These are phyloP conservation scores for Camellia granthamiana DNA, from an alignment of 148 eudicot species.

Conservation along the genomic window DNA sequence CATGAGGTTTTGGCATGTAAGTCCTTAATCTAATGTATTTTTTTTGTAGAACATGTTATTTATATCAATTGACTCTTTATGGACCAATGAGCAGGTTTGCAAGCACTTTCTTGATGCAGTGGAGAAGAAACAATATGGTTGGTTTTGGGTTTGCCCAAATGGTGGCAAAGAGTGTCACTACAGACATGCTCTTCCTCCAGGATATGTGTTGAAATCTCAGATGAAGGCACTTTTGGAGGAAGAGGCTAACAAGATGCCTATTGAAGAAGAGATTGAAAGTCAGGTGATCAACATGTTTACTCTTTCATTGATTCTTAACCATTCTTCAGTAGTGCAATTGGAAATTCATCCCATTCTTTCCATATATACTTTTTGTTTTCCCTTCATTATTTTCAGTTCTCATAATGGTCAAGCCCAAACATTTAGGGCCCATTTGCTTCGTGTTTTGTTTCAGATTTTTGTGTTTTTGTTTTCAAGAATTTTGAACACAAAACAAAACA, in stretches of 20 bases:
- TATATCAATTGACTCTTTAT: not conserved
- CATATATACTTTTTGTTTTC: not conserved
- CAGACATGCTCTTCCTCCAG: constrained; percentile 79
- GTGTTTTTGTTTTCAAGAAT: not conserved
- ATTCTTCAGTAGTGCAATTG: not conserved
- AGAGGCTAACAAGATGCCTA: constrained; percentile 66
- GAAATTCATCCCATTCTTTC: not conserved
- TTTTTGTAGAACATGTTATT: not conserved
- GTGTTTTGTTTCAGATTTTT: too few species aligned
- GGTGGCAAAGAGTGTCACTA: constrained; percentile 88
- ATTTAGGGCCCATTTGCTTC: not conserved
- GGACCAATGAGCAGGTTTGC: constrained; percentile 59
- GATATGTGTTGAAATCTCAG: constrained; percentile 87
- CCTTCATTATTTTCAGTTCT: not conserved
- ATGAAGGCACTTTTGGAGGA: constrained; percentile 96
- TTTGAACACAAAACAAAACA: not conserved
- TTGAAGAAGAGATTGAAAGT: constrained; percentile 86
- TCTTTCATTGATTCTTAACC: not conserved
- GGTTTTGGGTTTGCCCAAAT: constrained; percentile 95
- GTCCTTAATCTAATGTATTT: not conserved
- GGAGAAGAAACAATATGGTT: constrained; percentile 39
- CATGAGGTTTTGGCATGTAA: not conserved
- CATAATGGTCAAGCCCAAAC: not conserved
- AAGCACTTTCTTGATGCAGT: constrained; percentile 93
- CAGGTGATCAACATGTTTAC: constrained; percentile 70